Evolutionary conservation across 2,329 filamentous ascomycete species (phyloP).

Genomic region (Chalaropsis thielavioides): DNA sequence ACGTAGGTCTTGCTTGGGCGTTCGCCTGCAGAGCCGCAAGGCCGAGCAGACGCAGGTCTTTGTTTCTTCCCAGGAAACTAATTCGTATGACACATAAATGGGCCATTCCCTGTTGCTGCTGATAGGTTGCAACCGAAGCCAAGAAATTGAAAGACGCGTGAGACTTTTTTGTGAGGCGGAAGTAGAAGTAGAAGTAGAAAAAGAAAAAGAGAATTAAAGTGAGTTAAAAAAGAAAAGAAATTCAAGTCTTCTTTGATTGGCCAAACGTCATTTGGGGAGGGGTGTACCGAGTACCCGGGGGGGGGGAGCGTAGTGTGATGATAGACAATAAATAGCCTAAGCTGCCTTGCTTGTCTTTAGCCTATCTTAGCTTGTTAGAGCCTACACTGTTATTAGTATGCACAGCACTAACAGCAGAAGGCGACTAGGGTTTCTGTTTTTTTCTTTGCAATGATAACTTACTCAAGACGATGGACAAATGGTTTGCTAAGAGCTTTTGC

Average conservation of each 20-base stretch:
- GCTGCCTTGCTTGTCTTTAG: neutral
- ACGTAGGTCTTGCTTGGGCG: too few relatives aligned
- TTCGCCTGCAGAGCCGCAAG: too few relatives aligned
- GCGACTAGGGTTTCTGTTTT: neutral
- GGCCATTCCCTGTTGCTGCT: neutral
- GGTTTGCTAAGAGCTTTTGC: neutral
- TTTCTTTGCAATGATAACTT: neutral
- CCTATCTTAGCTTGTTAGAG: neutral
- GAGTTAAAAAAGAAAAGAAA: neutral
- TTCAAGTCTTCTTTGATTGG: neutral
- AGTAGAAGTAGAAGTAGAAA: neutral
- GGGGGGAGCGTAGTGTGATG: neutral
- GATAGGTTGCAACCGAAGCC: neutral
- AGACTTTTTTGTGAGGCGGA: neutral
- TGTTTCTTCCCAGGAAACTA: neutral
- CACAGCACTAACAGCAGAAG: neutral
- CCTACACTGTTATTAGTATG: neutral
- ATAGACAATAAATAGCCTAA: neutral
- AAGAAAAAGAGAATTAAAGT: neutral
- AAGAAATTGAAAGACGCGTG: neutral
- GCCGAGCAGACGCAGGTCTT: neutral
- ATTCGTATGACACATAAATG: neutral
- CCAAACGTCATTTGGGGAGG: neutral
- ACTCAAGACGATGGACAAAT: slow-evolving; percentile 4
- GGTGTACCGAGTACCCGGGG: too few relatives aligned